Percentiles rank a stretch among this genome's conserved stretches.
phyloP scores from a whole-genome alignment of 2,329 filamentous ascomycete genomes.

The Talaromyces verruculosus region DNA sequence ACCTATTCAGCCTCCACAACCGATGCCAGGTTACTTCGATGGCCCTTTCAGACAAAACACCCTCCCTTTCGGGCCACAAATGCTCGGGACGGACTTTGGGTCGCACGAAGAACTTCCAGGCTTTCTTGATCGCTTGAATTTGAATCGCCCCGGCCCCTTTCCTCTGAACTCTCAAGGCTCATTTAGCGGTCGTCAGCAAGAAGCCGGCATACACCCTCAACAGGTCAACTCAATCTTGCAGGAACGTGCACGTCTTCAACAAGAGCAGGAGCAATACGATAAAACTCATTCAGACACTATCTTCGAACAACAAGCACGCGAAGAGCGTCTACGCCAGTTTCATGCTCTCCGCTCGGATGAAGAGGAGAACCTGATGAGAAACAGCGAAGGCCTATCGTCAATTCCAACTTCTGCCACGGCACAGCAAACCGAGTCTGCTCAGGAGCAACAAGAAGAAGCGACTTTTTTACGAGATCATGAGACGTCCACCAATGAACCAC shows the following conservation, averaged over 20 bases:
- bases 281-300: conserved; percentile 44
- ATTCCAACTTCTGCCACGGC: conserved; percentile 43
- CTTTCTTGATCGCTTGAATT: conserved; percentile 65
- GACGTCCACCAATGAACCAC: conserved; percentile 41
- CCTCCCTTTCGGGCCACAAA: conserved; percentile 38
- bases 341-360: conserved; percentile 73
- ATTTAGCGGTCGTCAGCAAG: conserved; percentile 47
- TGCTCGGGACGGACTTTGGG: conserved; percentile 50
- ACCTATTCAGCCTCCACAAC: conserved; percentile 57
- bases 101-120: conserved; percentile 70
- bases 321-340: conserved; percentile 79
- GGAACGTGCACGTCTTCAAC: conserved; percentile 60
- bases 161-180: conserved; percentile 51
- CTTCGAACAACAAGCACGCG: conserved; percentile 53
- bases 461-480: conserved; percentile 33
- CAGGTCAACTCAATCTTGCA: conserved; percentile 62
- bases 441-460: conserved; percentile 3
- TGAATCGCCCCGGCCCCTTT: conserved; percentile 53
- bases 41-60: conserved; percentile 46
- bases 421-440: conserved; percentile 20
- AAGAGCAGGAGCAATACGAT: conserved; percentile 60
- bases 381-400: conserved; percentile 43
- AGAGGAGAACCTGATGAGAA: conserved; percentile 50
- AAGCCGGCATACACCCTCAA: conserved; percentile 52
- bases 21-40: conserved; percentile 71